Base-by-base conservation (phyloP, 208 protist species). In the Strigomonas culicis region DNA sequence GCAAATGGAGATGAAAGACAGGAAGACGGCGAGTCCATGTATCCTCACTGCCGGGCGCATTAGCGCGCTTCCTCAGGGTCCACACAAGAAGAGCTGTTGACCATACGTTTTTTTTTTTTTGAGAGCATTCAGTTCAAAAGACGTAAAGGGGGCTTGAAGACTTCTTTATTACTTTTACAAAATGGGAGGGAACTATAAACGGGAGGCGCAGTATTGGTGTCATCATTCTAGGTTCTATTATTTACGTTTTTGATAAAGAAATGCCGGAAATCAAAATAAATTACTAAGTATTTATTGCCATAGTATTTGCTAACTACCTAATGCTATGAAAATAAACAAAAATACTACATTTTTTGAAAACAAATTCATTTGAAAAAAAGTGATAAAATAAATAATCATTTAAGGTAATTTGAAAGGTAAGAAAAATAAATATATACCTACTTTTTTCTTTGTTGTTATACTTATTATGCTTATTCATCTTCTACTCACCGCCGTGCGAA, bases 21-120 rank as follows among this genome's bases (percentile, higher is more conserved):
- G 31, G 27, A 68, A 61, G n/a, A 15, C 21, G 19, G 21, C 11
- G 34, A 28, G 13, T 27, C 25, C 46, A 27, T n/a, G n/a, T n/a
- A n/a, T n/a, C n/a, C n/a, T n/a, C n/a, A n/a, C n/a, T n/a, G n/a
- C n/a, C n/a, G n/a, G n/a, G n/a, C n/a, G n/a, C n/a, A n/a, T n/a
- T n/a, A n/a, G n/a, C n/a, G n/a, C n/a, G n/a, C n/a, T n/a, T n/a
- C n/a, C n/a, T n/a, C n/a, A n/a, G n/a, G n/a, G n/a, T n/a, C n/a
- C n/a, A n/a, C n/a, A n/a, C n/a, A n/a, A 21, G 43, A 60, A 17
- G 50, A 19, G 47, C 43, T 25, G 55, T 21, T 41, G 41, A 55
- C 27, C n/a, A 30, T 58, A 32, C 49, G 19, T 67, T 65, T 60
- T 24, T 24, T 72, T 64, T 72, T 56, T 63, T 72, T 66, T 36